These are phyloP conservation scores for Cryptosporidium xiaoi DNA, from an alignment of 169 alveolate species.

Conservation along the genomic window DNA sequence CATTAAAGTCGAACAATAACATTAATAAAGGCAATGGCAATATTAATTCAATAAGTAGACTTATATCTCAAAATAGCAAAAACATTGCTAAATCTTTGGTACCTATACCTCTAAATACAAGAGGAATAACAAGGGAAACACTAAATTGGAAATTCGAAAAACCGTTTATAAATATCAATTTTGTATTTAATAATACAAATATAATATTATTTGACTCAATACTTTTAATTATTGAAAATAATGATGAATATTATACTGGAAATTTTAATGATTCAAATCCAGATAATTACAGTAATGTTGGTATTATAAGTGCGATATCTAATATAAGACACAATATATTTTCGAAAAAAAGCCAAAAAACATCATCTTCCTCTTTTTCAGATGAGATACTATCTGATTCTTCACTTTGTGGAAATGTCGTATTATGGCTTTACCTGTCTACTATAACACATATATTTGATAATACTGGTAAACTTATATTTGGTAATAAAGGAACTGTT, in stretches of 20 bases:
- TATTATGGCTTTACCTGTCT: conserved; percentile 25
- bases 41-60: no score
- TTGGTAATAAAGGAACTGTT: conserved; percentile 54
- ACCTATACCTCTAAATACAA: conserved; percentile 63
- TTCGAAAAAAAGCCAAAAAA: not conserved
- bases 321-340: not conserved
- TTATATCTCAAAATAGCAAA: conserved; percentile 28
- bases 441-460: conserved; percentile 58
- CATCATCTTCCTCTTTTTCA: conserved; percentile 32
- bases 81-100: conserved; percentile 18
- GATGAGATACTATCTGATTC: conserved; percentile 47
- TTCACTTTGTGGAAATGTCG: conserved; percentile 30
- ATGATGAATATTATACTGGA: not conserved
- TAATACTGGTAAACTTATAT: conserved; percentile 30
- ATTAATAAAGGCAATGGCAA: not conserved
- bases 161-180: conserved; percentile 30
- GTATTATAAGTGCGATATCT: no score
- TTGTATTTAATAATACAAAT: conserved; percentile 56
- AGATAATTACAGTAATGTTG: not conserved
- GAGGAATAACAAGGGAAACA: conserved; percentile 37
- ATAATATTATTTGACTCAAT: conserved; percentile 48
- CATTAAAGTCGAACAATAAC: not conserved
- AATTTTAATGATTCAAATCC: not conserved
- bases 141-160: conserved; percentile 41
- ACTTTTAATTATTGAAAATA: conserved; percentile 17